These are phyloP conservation scores for Zygoascus ofunaensis DNA, from an alignment of 805 yeast genomes.

Conservation along the genomic window DNA sequence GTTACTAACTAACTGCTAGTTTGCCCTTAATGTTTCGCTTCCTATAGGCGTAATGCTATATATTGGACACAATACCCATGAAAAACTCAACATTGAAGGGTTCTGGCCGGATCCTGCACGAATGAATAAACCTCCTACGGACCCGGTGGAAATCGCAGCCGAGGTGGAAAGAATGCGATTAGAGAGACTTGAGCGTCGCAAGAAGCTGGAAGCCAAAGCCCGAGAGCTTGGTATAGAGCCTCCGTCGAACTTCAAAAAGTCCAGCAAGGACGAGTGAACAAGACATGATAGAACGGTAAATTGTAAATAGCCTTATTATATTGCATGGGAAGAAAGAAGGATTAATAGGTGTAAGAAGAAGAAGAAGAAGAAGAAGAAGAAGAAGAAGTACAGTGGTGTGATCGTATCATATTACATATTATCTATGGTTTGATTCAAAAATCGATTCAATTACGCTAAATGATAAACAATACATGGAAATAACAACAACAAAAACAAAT, in stretches of 20 bases:
- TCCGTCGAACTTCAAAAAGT: not conserved
- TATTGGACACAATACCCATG: conserved; percentile 84
- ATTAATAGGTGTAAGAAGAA: too few relatives aligned
- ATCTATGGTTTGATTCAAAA: too few relatives aligned
- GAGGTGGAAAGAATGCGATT: conserved; percentile 81
- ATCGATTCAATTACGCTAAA: too few relatives aligned
- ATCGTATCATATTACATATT: too few relatives aligned
- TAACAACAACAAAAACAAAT: too few relatives aligned
- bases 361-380: too few relatives aligned
- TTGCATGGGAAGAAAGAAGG: too few relatives aligned
- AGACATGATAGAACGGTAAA: not conserved
- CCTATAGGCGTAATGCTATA: conserved; percentile 92
- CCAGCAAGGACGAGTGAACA: not conserved
- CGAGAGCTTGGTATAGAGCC: conserved; percentile 49
- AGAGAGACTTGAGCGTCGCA: conserved; percentile 65
- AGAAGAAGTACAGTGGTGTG: too few relatives aligned
- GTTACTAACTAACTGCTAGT: conserved; percentile 9
- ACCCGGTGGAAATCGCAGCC: conserved; percentile 82
- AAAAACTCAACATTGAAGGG: conserved; percentile 81
- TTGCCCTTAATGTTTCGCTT: conserved; percentile 68
- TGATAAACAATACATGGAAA: too few relatives aligned
- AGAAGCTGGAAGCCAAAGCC: conserved; percentile 63
- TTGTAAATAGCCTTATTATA: not conserved
- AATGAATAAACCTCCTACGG: conserved; percentile 83
- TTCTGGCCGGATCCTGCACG: conserved; percentile 97